These are phyloP conservation scores for Schoenoplectus tabernaemontani DNA, from an alignment of 202 grass and related monocot genomes.

Conservation along the genomic window DNA sequence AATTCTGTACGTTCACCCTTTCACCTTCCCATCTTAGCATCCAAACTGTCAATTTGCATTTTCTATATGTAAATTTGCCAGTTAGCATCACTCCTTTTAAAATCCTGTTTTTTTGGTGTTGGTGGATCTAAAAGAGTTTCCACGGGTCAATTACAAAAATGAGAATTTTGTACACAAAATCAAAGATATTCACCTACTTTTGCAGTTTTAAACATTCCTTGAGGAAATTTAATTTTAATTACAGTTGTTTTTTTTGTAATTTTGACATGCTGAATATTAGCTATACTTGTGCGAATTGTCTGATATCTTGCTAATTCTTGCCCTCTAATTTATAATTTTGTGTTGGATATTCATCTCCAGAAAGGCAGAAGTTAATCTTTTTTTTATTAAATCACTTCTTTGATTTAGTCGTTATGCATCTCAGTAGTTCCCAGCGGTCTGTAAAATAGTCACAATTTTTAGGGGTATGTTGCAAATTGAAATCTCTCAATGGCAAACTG, in stretches of 20 bases:
- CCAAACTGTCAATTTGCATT: not conserved
- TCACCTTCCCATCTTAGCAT: not conserved
- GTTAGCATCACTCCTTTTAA: conserved; percentile 19
- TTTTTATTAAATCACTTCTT: not conserved
- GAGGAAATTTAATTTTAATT: not conserved
- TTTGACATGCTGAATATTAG: not conserved
- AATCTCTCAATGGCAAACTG: not conserved
- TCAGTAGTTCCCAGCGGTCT: not conserved
- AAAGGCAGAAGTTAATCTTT: not conserved
- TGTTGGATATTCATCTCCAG: not conserved
- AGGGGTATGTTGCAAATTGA: not conserved
- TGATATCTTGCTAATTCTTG: not conserved
- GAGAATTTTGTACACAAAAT: not conserved
- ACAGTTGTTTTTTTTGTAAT: not conserved
- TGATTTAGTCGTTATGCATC: conserved; percentile 17
- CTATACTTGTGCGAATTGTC: not conserved
- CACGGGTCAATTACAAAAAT: not conserved
- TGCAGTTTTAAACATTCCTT: not conserved
- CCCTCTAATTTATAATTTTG: not conserved
- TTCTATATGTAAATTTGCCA: not conserved
- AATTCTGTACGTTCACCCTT: conserved; percentile 12
- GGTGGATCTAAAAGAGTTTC: not conserved
- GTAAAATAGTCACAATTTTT: not conserved
- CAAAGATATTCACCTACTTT: not conserved
- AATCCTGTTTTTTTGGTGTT: conserved; percentile 21